A percentile compares a stretch with the other conserved stretches of the same genome.
phyloP scores from a whole-genome alignment of 306 rosid species.

The Vigna mungo region DNA sequence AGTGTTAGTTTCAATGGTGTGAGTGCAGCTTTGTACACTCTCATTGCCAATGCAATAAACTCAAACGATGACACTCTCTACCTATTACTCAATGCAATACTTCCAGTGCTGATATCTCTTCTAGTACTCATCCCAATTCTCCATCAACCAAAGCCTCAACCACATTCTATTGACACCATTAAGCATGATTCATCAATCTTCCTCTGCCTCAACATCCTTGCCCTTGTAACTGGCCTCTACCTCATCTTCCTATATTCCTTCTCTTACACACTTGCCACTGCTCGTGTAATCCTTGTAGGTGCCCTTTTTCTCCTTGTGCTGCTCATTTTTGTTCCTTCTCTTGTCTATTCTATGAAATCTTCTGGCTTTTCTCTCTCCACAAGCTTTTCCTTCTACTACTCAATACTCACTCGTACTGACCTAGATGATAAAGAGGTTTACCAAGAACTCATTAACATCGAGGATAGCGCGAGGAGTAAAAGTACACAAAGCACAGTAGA shows the following conservation, averaged over 20 bases:
- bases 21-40: slow-evolving; percentile 78
- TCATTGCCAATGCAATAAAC: slow-evolving; percentile 68
- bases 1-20: slow-evolving; percentile 79
- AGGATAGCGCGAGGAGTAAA: slow-evolving; percentile 1
- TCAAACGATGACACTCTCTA: slow-evolving; percentile 55
- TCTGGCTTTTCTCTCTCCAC: slow-evolving; percentile 25
- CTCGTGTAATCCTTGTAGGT: slow-evolving; percentile 61
- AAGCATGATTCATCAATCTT: slow-evolving; percentile 53
- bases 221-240: slow-evolving; percentile 75
- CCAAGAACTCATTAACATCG: slow-evolving; percentile 51
- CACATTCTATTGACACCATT: slow-evolving; percentile 29
- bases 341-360: slow-evolving; percentile 53
- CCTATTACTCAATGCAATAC: slow-evolving; percentile 71
- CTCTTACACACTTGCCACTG: slow-evolving; percentile 40
- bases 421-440: slow-evolving; percentile 53
- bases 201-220: slow-evolving; percentile 64
- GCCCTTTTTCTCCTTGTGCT: slow-evolving; percentile 60
- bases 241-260: slow-evolving; percentile 61
- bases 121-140: slow-evolving; percentile 63
- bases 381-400: slow-evolving; percentile 20
- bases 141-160: slow-evolving; percentile 50
- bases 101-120: slow-evolving; percentile 64
- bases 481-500: slow-evolving; percentile 30
- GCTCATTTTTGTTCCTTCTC: slow-evolving; percentile 57
- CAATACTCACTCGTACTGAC: slow-evolving; percentile 38